Evolutionary conservation across 1,139 yeast genomes (phyloP).

Genomic region (Geotrichum carabidarum): DNA sequence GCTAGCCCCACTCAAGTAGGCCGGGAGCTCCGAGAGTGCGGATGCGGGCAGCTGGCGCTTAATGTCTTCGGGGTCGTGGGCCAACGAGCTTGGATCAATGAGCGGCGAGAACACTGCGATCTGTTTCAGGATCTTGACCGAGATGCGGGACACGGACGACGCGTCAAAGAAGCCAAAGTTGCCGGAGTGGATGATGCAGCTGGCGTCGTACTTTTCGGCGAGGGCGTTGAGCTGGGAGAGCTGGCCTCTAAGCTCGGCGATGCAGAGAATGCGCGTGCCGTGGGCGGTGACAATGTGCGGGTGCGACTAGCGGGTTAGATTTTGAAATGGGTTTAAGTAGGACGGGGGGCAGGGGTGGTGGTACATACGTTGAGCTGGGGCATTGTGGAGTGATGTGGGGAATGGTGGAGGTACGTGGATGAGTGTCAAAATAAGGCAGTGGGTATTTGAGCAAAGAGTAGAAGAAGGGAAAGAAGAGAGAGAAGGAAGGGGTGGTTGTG

Average conservation of each 20-base stretch:
- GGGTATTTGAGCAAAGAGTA: too few species aligned
- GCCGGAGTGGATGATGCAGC: constrained; percentile 63
- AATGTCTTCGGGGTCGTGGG: constrained; percentile 38
- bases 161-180: constrained; percentile 71
- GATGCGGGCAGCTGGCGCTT: constrained; percentile 39
- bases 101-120: constrained; percentile 65
- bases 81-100: constrained; percentile 44
- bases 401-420: too few species aligned
- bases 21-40: constrained; percentile 51
- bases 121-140: constrained; percentile 46
- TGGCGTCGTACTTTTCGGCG: constrained; percentile 45
- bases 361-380: too few species aligned
- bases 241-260: constrained; percentile 54
- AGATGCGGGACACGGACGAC: constrained; percentile 50
- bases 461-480: too few species aligned
- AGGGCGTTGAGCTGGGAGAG: constrained; percentile 45
- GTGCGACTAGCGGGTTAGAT: background rate
- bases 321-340: background rate
- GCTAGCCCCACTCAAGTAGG: constrained; percentile 47
- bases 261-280: constrained; percentile 45
- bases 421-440: too few species aligned
- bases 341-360: too few species aligned
- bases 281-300: constrained; percentile 5
- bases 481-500: too few species aligned
- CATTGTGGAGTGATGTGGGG: too few species aligned